phyloP scores from a whole-genome alignment of 176 grass and related monocot genomes.

The Aegilops tauschii region DNA sequence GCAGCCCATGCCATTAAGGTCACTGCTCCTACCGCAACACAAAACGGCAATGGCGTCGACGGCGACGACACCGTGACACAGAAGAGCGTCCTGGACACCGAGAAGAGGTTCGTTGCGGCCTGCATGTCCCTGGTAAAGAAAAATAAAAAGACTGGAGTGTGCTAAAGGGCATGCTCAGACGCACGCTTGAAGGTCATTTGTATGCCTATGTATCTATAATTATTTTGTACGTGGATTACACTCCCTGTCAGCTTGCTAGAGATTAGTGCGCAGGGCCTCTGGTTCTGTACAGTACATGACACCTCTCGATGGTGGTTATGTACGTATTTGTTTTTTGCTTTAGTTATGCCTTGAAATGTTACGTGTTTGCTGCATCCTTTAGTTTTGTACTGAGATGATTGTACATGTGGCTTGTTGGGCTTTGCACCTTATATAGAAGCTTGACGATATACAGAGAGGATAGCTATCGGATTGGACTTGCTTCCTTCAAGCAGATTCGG shows the following conservation, averaged over 20 bases:
- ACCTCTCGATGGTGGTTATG: neutral
- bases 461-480: too few species aligned
- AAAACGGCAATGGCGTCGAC: neutral
- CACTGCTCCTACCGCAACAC: neutral
- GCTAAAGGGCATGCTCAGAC: constrained; percentile 9
- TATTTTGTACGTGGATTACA: neutral
- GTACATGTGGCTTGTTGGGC: neutral
- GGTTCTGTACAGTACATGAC: neutral
- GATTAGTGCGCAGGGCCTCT: neutral
- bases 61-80: neutral
- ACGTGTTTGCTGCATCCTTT: too few species aligned
- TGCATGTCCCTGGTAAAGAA: constrained; percentile 31
- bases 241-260: neutral
- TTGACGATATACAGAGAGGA: too few species aligned
- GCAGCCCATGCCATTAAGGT: constrained; percentile 14
- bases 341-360: too few species aligned
- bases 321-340: neutral
- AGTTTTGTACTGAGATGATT: neutral
- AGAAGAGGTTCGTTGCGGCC: constrained; percentile 20
- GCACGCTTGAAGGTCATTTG: neutral
- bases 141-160: constrained; percentile 39
- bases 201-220: neutral
- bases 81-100: constrained; percentile 47
- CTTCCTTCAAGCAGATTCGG: too few species aligned
- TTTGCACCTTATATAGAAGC: too few species aligned